Conservation (phyloP, 345 rosid species). For the Lepidium aucheri region DNA sequence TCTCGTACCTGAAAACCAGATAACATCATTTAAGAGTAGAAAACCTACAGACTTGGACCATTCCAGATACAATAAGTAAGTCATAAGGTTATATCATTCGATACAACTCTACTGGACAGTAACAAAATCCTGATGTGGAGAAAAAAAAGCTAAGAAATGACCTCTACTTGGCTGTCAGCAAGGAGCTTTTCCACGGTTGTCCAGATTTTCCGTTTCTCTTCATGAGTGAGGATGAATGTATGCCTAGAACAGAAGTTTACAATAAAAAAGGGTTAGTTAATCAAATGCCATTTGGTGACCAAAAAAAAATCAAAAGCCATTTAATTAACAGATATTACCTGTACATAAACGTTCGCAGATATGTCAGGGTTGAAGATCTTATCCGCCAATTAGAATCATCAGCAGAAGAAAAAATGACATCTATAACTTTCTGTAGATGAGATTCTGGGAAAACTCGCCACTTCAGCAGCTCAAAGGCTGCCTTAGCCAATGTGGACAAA, state of each 20-base stretch:
- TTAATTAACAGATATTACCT: slow-evolving; percentile 42
- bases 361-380: slow-evolving; percentile 88
- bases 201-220: slow-evolving; percentile 78
- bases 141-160: slow-evolving; percentile 25
- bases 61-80: not conserved
- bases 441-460: slow-evolving; percentile 85
- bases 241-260: slow-evolving; percentile 45
- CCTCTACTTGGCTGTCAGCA: slow-evolving; percentile 96
- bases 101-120: not conserved
- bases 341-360: slow-evolving; percentile 88
- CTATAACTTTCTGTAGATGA: slow-evolving; percentile 68
- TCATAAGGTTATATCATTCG: not conserved
- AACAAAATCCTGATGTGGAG: not conserved
- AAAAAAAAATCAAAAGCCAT: not conserved
- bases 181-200: slow-evolving; percentile 70
- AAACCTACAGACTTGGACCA: not conserved
- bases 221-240: slow-evolving; percentile 65
- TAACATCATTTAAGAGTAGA: not conserved
- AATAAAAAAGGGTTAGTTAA: not conserved
- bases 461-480: slow-evolving; percentile 84
- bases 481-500: slow-evolving; percentile 89
- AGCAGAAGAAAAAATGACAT: slow-evolving; percentile 62
- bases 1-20: slow-evolving; percentile 66
- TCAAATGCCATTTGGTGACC: not conserved
- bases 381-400: slow-evolving; percentile 92